Evolutionary conservation across 441 rosid genomes (phyloP), one percentile per base, ranked within the genome.

Genomic region (Capsella rubella): DNA sequence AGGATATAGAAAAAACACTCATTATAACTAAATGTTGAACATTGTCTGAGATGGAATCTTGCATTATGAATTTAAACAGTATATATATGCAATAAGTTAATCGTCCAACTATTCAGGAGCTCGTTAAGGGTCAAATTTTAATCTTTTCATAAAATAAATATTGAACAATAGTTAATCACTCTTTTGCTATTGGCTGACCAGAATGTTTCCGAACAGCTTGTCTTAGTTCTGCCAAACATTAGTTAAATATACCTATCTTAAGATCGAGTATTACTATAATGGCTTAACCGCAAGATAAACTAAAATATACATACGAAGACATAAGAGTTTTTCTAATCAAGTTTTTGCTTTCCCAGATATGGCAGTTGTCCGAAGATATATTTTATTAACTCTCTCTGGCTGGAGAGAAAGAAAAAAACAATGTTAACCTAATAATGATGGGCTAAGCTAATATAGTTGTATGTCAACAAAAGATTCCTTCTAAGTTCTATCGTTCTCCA

Each of bases 21-120:
- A 27, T 53, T 34, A 8, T 34, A 54, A n/a, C 40, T 35, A 28
- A 51, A 43, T 67, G 43, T 51, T 67, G 52, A 60, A 32, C 49
- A 60, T 51, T 21, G 32, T 52, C 56, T 52, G 39, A 50, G 51
- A 49, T 58, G 69, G 40, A 75, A 25, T 60, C 68, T 67, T 75
- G 49, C 50, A 52, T 50, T 18, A 67, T 49, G n/a, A 74, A 51
- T 39, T 11, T 58, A 66, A 57, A 57, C 15, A 46, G n/a, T n/a
- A n/a, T n/a, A n/a, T 52, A 34, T 43, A 37, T 40, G 50, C 69
- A 62, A 45, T 62, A 62, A 35, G 61, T 15, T 70, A 64, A 64
- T 76, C 72, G 34, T 76, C 80, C 80, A 76, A 70, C 72, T 76
- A 49, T 70, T 50, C 42, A 76, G 80, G 80, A 69, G 62, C 67